These are phyloP conservation scores for Zymoseptoria crescenta DNA, from an alignment of 2,329 filamentous ascomycete genomes.

Conservation along the genomic window DNA sequence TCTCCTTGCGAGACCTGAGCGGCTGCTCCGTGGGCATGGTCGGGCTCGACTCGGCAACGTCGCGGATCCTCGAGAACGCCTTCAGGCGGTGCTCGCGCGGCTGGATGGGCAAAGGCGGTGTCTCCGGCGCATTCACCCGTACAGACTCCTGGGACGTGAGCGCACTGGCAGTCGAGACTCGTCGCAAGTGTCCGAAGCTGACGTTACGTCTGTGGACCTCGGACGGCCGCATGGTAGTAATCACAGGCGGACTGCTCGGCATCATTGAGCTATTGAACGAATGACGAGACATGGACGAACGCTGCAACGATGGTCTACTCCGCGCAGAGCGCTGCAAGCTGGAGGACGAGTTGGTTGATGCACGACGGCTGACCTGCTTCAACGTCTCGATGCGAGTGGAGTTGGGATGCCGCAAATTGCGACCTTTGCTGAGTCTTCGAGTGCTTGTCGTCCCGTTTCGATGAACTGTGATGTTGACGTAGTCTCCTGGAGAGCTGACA, in stretches of 20 bases:
- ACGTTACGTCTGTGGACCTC: conserved; percentile 53
- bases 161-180: conserved; percentile 36
- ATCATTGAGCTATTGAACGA: conserved; percentile 41
- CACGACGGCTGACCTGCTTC: conserved; percentile 22
- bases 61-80: conserved; percentile 14
- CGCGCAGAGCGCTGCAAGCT: conserved; percentile 25
- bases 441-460: conserved; percentile 37
- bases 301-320: conserved; percentile 28
- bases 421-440: conserved; percentile 26
- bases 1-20: conserved; percentile 31
- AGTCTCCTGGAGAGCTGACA: conserved; percentile 45
- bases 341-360: conserved; percentile 28
- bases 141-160: conserved; percentile 29
- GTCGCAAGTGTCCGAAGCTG: conserved; percentile 52
- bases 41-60: conserved; percentile 24
- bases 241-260: conserved; percentile 42
- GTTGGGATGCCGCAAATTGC: conserved; percentile 35
- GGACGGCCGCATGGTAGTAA: conserved; percentile 40
- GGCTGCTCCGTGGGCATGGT: conserved; percentile 23
- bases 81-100: conserved; percentile 18
- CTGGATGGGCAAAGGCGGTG: conserved; percentile 21
- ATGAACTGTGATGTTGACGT: conserved; percentile 63
- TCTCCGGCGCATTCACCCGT: conserved; percentile 17
- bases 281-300: conserved; percentile 30
- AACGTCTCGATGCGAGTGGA: conserved; percentile 36